Evolutionary conservation across 2,329 filamentous ascomycete species (phyloP), one percentile per base, ranked within the genome.

Genomic region (Davidsoniella eucalypti): DNA sequence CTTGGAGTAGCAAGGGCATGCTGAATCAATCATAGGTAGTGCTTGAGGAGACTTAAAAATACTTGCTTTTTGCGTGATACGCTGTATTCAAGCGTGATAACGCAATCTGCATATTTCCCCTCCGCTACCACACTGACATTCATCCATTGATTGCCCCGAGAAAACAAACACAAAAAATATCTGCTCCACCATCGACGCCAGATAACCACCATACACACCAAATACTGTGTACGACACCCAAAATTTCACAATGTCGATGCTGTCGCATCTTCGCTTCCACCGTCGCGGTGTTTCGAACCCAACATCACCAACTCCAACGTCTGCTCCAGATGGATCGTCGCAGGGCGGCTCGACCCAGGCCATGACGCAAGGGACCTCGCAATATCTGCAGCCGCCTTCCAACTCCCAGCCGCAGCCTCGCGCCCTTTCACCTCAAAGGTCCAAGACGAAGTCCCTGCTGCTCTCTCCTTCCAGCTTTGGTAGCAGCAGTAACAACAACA

Each of bases 251-350:
- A 51, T 51, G 49, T 46, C 49, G 7, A 73, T 74, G 71, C 65
- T 73, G 49, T 72, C 70, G 56, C 69, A 72, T 61, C 66, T 77
- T 44, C 72, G 73, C 58, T 76, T 78, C 62, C 74, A 77, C 58
- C 71, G 74, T 57, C 71, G 73, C 58, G 72, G 67, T 44, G 68
- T 69, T 56, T 76, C 73, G 50, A 74, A 70, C 63, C 73, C 74
- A 54, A 66, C 69, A 21, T 76, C 74, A 33, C 73, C 75, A 4
- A 59, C 67, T 23, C 51, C 69, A 68, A 51, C 59, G 65, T 39
- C 42, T 16, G 26, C 36, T 14, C n/a, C 43, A 14, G 51, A 50
- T 25, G 43, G 38, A n/a, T 37, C 51, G n/a, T 46, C 44, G 12
- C 51, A 43, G 36, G 39, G 39, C 17, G 48, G 48, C 8, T 21